Evolutionary conservation across 2,329 filamentous ascomycete genomes (phyloP).

Genomic region (Blastomyces percursus): DNA sequence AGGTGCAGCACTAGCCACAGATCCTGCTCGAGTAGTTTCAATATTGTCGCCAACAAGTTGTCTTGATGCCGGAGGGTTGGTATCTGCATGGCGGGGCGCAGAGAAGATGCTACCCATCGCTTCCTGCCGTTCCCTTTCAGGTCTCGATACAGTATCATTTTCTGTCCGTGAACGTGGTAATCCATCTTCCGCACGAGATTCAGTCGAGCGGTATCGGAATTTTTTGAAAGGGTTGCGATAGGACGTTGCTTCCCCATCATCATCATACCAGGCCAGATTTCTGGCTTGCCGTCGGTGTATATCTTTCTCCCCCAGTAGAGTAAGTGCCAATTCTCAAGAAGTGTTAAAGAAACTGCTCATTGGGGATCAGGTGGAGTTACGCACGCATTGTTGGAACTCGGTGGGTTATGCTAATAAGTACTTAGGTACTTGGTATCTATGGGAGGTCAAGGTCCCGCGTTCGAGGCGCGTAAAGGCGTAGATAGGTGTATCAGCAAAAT

Average conservation of each 20-base stretch:
- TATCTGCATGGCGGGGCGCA: not conserved
- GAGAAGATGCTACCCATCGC: slow-evolving; percentile 6
- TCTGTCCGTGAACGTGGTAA: slow-evolving; percentile 16
- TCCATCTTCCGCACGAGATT: slow-evolving; percentile 20
- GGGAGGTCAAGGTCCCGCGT: not conserved
- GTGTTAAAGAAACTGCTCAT: not conserved
- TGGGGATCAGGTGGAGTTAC: not conserved
- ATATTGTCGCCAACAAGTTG: not conserved
- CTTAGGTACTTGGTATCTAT: not conserved
- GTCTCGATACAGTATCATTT: slow-evolving; percentile 15
- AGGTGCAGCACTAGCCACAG: not conserved
- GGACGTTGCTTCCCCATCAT: slow-evolving; percentile 25
- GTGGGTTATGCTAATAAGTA: not conserved
- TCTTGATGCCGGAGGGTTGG: not conserved
- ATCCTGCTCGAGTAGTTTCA: not conserved
- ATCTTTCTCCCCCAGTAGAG: slow-evolving; percentile 20
- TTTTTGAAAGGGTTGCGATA: slow-evolving; percentile 35
- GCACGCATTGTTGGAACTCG: not conserved
- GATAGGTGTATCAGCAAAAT: not conserved
- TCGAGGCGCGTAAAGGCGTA: not conserved
- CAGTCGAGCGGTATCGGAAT: slow-evolving; percentile 22
- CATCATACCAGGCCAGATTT: slow-evolving; percentile 33
- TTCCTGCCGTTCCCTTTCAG: not conserved
- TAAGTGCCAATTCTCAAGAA: not conserved
- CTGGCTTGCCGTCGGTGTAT: slow-evolving; percentile 31